Evolutionary conservation across 176 grass and related monocot species (phyloP).

Genomic region (Hyparrhenia diplandra): DNA sequence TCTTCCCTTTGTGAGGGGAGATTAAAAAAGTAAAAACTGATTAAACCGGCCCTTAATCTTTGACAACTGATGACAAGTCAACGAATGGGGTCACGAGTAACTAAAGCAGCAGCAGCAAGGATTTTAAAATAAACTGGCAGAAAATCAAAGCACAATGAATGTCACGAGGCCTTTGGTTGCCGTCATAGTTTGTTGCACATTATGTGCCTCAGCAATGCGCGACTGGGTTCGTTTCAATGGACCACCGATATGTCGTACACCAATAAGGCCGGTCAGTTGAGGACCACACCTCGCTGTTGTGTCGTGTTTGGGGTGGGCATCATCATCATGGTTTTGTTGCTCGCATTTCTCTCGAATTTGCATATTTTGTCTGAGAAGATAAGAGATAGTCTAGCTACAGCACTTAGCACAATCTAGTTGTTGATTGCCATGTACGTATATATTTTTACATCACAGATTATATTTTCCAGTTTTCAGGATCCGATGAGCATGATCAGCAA

Average conservation of each 20-base stretch:
- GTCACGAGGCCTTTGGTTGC: neutral
- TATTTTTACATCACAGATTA: no score
- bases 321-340: neutral
- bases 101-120: neutral
- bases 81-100: neutral
- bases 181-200: neutral
- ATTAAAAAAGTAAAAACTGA: no score
- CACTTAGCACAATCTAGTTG: neutral
- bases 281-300: neutral
- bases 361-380: neutral
- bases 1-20: no score
- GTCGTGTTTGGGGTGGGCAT: neutral
- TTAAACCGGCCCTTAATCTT: no score
- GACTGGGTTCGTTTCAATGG: conserved; percentile 19
- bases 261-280: no score
- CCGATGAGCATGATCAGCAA: neutral
- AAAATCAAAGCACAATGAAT: neutral
- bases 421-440: neutral
- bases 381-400: neutral
- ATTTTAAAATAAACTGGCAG: no score
- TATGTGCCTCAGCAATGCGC: neutral
- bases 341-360: neutral
- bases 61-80: neutral
- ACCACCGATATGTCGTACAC: neutral
- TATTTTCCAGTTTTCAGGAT: neutral